phyloP scores from a whole-genome alignment of 768 basidiomycete species.

The Porphyrellus cyaneotinctus region DNA sequence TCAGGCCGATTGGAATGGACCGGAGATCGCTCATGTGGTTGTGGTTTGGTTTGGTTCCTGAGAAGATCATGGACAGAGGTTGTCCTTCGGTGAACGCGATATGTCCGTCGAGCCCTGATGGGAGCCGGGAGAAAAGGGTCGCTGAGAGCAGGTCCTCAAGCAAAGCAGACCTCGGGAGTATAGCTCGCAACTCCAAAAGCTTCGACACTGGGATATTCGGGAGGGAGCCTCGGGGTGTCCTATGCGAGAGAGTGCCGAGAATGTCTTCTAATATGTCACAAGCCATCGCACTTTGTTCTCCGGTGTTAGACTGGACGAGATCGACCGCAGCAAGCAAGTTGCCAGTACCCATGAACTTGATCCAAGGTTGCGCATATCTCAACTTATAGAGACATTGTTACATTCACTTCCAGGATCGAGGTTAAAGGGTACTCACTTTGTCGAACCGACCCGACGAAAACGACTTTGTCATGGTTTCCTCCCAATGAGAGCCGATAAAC shows the following conservation, averaged over 20 bases:
- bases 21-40: neutral
- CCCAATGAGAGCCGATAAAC: slow-evolving; percentile 45
- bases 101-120: slow-evolving; percentile 27
- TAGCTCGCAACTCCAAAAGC: slow-evolving; percentile 36
- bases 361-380: slow-evolving; percentile 40
- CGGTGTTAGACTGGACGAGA: slow-evolving; percentile 21
- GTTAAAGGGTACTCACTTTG: slow-evolving; percentile 4
- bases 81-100: slow-evolving; percentile 6
- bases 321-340: slow-evolving; percentile 46
- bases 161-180: slow-evolving; percentile 33
- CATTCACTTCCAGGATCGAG: neutral
- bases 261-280: slow-evolving; percentile 34
- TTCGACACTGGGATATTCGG: slow-evolving; percentile 30
- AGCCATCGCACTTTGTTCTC: neutral
- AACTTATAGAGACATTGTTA: slow-evolving; percentile 10
- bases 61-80: slow-evolving; percentile 4
- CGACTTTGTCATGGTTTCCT: slow-evolving; percentile 10
- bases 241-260: slow-evolving; percentile 31
- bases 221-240: slow-evolving; percentile 2
- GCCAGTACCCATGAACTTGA: slow-evolving; percentile 45
- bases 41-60: neutral
- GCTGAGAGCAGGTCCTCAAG: slow-evolving; percentile 49
- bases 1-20: slow-evolving; percentile 21
- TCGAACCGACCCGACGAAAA: slow-evolving; percentile 10
- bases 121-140: slow-evolving; percentile 35